Percentiles rank a stretch among this genome's conserved stretches.
Conservation (phyloP, 2,329 filamentous ascomycete species). For the Magnaporthales sp. region DNA sequence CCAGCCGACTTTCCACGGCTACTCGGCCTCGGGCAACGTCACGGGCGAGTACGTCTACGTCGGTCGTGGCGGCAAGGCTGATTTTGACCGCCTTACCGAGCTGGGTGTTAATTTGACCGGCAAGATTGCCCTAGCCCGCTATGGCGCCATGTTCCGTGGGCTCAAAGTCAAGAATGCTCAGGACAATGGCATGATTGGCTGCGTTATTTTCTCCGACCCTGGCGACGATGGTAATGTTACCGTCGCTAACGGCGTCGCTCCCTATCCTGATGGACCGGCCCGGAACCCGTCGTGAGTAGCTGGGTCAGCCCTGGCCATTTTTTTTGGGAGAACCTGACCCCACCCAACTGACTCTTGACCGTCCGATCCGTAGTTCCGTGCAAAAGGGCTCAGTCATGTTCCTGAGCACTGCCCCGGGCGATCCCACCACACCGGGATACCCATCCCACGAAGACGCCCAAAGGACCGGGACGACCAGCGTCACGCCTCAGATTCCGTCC, state of each 20-base stretch:
- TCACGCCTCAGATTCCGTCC: conserved; percentile 69
- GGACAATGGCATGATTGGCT: conserved; percentile 65
- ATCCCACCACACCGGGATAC: conserved; percentile 78
- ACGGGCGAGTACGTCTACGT: conserved; percentile 68
- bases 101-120: conserved; percentile 62
- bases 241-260: conserved; percentile 61
- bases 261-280: conserved; percentile 68
- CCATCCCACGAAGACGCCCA: conserved; percentile 65
- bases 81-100: conserved; percentile 62
- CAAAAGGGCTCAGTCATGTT: conserved; percentile 49
- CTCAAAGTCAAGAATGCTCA: conserved; percentile 78
- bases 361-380: not conserved
- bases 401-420: conserved; percentile 48
- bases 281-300: conserved; percentile 53
- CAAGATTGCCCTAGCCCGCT: conserved; percentile 71
- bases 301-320: not conserved
- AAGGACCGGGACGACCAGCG: conserved; percentile 50
- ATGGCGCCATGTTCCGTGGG: conserved; percentile 69
- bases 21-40: conserved; percentile 70
- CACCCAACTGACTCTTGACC: not conserved
- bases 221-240: conserved; percentile 69
- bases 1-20: conserved; percentile 75
- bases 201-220: conserved; percentile 65
- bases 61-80: conserved; percentile 66
- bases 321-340: not conserved